Evolutionary conservation across 2,329 filamentous ascomycete species (phyloP).

Genomic region (Hymenoscyphus fructigenus): DNA sequence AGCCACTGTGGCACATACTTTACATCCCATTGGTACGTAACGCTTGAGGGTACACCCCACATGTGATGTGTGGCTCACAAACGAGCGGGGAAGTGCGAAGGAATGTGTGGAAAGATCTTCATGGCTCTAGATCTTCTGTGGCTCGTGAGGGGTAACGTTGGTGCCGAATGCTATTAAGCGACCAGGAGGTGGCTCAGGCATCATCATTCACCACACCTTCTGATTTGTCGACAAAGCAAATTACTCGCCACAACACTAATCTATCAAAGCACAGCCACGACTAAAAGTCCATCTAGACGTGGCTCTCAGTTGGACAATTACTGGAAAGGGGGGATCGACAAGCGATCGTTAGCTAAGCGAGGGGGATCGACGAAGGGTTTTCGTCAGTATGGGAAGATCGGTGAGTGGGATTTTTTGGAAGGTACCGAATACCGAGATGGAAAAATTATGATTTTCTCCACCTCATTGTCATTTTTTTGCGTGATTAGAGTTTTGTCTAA

Average conservation of each 20-base stretch:
- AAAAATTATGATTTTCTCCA: not conserved
- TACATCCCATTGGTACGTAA: not conserved
- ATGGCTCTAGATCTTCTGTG: constrained; percentile 5
- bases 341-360: constrained; percentile 2
- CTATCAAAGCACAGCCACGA: constrained; percentile 9
- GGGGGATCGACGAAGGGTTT: not conserved
- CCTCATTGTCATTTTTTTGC: not conserved
- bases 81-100: not conserved
- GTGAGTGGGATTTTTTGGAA: not conserved
- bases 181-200: not conserved
- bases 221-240: not conserved
- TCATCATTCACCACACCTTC: not conserved
- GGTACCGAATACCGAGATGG: not conserved
- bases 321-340: constrained; percentile 7
- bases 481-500: not conserved
- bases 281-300: not conserved
- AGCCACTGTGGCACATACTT: not conserved
- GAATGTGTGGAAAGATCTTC: not conserved
- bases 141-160: not conserved
- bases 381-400: not conserved
- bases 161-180: not conserved
- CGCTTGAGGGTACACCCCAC: not conserved
- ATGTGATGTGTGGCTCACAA: constrained; percentile 5
- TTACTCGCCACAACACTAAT: constrained; percentile 1
- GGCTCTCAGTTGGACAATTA: constrained; percentile 3